Percentiles rank a stretch among this genome's conserved stretches.
Evolutionary conservation across 495 filamentous ascomycete species (phyloP).

Genomic region (Talaromyces proteolyticus): DNA sequence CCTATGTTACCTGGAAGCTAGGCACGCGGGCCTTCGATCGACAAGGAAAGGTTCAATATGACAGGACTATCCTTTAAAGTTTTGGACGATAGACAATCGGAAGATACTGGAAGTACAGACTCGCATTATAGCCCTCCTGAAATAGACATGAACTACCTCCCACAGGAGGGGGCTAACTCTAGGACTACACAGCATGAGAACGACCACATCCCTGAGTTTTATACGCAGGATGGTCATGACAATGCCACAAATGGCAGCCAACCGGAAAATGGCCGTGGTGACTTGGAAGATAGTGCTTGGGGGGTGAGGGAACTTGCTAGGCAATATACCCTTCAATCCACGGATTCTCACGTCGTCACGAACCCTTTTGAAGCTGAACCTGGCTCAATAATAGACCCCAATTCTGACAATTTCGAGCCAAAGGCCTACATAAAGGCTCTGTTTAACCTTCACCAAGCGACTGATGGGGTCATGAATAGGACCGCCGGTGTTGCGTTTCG

Average conservation of each 20-base stretch:
- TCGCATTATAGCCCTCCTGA: background rate
- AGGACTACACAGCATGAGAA: background rate
- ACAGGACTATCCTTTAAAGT: background rate
- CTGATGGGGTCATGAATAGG: background rate
- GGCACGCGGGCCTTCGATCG: background rate
- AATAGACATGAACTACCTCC: background rate
- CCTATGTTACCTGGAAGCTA: background rate
- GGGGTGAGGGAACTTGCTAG: background rate
- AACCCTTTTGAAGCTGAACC: background rate
- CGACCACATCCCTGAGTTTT: too few relatives aligned
- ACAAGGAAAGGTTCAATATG: background rate
- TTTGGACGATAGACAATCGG: background rate
- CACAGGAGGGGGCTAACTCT: background rate
- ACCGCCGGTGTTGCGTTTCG: slow-evolving; percentile 42
- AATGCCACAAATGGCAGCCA: background rate
- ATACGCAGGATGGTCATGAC: background rate
- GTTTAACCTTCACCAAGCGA: background rate
- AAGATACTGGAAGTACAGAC: background rate
- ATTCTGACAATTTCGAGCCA: background rate
- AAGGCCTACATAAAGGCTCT: background rate
- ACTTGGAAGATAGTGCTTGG: background rate
- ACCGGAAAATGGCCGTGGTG: background rate
- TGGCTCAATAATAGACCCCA: background rate
- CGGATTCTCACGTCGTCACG: background rate
- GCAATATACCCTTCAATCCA: background rate